Percentiles rank a stretch among this genome's conserved stretches.
Conservation (phyloP, 2,329 filamentous ascomycete species). For the Didymellaceae sp. region DNA sequence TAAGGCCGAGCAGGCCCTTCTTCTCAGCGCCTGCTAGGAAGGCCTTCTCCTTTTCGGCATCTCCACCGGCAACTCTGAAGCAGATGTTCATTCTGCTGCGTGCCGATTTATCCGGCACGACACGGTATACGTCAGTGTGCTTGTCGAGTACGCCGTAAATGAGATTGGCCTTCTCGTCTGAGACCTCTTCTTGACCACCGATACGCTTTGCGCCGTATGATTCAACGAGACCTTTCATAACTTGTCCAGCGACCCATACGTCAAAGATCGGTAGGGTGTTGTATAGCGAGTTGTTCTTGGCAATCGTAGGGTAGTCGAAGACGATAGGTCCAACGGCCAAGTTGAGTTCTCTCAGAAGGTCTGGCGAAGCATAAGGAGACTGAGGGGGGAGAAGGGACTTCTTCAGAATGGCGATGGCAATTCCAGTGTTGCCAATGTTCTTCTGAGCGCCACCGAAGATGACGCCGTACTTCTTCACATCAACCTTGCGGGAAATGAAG, state of each 20-base stretch:
- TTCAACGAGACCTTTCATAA: conserved; percentile 76
- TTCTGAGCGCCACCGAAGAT: conserved; percentile 95
- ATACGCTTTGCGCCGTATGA: conserved; percentile 71
- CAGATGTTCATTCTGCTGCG: conserved; percentile 96
- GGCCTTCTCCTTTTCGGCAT: conserved; percentile 74
- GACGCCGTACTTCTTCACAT: conserved; percentile 77
- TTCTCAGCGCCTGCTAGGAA: conserved; percentile 78
- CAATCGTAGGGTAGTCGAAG: conserved; percentile 81
- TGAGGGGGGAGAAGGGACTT: conserved; percentile 78
- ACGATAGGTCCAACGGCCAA: conserved; percentile 81
- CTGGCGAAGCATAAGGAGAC: conserved; percentile 63
- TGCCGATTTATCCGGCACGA: conserved; percentile 76
- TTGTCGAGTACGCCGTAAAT: conserved; percentile 82
- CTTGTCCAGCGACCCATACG: conserved; percentile 88
- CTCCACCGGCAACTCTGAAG: conserved; percentile 74
- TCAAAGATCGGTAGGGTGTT: conserved; percentile 96
- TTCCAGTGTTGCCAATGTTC: conserved; percentile 85
- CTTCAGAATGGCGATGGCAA: conserved; percentile 85
- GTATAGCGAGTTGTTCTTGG: conserved; percentile 94
- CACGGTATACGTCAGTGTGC: conserved; percentile 73
- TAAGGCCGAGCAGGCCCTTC: conserved; percentile 76
- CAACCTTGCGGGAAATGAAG: conserved; percentile 81
- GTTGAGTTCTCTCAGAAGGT: conserved; percentile 74
- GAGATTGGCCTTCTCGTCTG: conserved; percentile 74
- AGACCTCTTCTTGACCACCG: conserved; percentile 74